Percentiles rank a stretch among this genome's conserved stretches.
Conservation (phyloP, 257 asterid genomes). For the Capsicum baccatum region DNA sequence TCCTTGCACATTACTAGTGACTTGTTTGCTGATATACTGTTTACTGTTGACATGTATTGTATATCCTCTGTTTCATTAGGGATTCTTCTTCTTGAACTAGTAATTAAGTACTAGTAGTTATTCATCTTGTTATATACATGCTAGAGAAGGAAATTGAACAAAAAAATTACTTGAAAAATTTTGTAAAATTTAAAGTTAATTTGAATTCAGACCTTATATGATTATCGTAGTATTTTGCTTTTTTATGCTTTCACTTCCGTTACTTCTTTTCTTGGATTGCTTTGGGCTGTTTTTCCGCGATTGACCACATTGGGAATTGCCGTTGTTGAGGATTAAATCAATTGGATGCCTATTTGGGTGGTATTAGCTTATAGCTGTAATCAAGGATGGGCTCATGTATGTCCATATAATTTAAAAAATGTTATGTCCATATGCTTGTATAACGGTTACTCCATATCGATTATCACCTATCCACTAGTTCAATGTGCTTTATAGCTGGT, state of each 20-base stretch:
- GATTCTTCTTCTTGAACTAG: neutral
- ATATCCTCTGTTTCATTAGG: neutral
- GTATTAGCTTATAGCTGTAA: neutral
- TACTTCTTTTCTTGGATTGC: too few species aligned
- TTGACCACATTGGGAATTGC: too few species aligned
- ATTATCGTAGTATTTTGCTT: too few species aligned
- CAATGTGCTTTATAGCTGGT: neutral
- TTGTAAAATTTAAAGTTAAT: neutral
- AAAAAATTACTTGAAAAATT: neutral
- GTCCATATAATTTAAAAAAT: neutral
- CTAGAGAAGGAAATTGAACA: constrained; percentile 18
- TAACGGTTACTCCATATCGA: neutral
- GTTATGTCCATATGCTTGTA: neutral
- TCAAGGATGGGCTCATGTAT: neutral
- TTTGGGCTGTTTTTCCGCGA: too few species aligned
- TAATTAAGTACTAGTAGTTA: neutral
- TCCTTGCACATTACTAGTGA: neutral
- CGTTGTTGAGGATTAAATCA: neutral
- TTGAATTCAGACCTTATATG: neutral
- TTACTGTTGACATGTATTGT: neutral
- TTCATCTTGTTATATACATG: neutral
- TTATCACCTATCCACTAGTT: neutral
- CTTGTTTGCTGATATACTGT: constrained; percentile 6
- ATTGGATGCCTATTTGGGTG: neutral
- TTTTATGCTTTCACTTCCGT: too few species aligned